phyloP scores from a whole-genome alignment of 1,284 basidiomycete species.

The Ceratobasidium sp. region DNA sequence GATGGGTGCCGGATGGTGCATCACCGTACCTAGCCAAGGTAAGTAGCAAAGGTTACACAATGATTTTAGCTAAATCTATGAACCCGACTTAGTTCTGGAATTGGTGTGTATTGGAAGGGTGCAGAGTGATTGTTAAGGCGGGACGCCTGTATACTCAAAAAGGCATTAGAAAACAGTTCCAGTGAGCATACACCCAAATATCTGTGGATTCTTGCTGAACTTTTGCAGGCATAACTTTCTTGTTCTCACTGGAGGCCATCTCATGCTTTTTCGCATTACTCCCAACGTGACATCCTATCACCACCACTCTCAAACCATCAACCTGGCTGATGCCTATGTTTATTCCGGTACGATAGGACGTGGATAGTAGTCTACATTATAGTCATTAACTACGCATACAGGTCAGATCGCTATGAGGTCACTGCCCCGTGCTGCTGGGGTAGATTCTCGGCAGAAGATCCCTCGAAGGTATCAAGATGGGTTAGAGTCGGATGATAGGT shows the following conservation, averaged over 20 bases:
- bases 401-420: conserved; percentile 59
- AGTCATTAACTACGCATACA: not conserved
- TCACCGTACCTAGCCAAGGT: conserved; percentile 41
- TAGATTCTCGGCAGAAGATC: conserved; percentile 57
- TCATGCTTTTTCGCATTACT: conserved; percentile 67
- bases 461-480: conserved; percentile 80
- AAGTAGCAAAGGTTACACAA: not conserved
- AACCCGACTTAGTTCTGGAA: conserved; percentile 68
- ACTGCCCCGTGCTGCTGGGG: conserved; percentile 62
- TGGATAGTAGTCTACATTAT: not conserved
- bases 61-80: conserved; percentile 55
- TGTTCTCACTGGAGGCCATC: conserved; percentile 67
- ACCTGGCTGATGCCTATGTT: conserved; percentile 75
- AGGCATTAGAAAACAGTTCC: conserved; percentile 71
- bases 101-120: conserved; percentile 80
- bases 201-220: not conserved
- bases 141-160: conserved; percentile 74
- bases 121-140: conserved; percentile 70
- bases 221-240: conserved; percentile 58
- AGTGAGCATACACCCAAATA: conserved; percentile 55
- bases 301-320: conserved; percentile 57
- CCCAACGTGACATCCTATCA: conserved; percentile 58
- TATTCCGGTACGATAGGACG: conserved; percentile 56
- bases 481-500: conserved; percentile 70
- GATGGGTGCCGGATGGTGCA: conserved; percentile 40